Percentiles rank a stretch among this genome's conserved stretches.
Evolutionary conservation across 129 eudicot genomes (phyloP).

Genomic region (Smallanthus sonchifolius): DNA sequence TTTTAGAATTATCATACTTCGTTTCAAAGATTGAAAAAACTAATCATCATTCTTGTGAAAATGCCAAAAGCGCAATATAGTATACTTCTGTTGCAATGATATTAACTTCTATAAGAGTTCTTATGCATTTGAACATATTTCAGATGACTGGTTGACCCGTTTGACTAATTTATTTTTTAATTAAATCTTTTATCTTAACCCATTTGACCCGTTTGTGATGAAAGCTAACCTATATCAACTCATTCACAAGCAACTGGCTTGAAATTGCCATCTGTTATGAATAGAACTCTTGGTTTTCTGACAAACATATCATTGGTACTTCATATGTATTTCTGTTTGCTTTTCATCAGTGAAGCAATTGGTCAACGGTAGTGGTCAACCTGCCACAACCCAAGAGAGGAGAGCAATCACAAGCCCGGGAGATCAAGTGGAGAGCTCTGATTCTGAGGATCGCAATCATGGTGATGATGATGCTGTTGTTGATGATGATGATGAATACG

Average conservation of each 20-base stretch:
- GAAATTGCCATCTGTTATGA: neutral
- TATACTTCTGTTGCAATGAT: neutral
- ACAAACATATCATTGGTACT: neutral
- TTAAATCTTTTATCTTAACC: neutral
- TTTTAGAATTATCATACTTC: neutral
- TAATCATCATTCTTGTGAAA: neutral
- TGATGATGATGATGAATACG: constrained; percentile 27
- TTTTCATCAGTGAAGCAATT: constrained; percentile 45
- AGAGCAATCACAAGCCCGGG: constrained; percentile 50
- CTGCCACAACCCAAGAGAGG: constrained; percentile 37
- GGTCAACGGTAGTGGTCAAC: constrained; percentile 37
- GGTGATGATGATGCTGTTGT: constrained; percentile 15
- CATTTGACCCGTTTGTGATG: too few relatives aligned
- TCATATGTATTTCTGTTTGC: neutral
- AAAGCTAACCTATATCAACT: neutral
- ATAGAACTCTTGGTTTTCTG: neutral
- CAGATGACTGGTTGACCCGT: neutral
- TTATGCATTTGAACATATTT: neutral
- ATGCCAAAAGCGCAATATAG: neutral
- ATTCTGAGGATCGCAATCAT: constrained; percentile 47
- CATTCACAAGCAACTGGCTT: neutral
- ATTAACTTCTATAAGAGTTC: neutral
- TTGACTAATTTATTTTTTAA: neutral
- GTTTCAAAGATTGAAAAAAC: neutral
- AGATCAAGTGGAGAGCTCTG: constrained; percentile 40